Percentiles rank a stretch among this genome's conserved stretches.
These are phyloP conservation scores for Fusarium illudens DNA, from an alignment of 2,329 filamentous ascomycete genomes.

Conservation along the genomic window DNA sequence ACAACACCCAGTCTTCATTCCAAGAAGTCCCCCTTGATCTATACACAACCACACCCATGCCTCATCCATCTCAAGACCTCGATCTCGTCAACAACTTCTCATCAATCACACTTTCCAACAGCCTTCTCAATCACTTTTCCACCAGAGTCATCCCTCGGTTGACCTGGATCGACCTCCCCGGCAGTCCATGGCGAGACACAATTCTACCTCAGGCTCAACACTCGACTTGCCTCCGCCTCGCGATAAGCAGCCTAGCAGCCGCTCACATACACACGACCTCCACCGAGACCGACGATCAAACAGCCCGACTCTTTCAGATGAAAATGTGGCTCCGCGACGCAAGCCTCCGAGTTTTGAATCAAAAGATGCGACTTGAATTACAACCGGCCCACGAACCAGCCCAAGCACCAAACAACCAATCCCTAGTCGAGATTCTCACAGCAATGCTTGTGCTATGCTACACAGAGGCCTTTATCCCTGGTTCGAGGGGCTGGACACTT, in stretches of 20 bases:
- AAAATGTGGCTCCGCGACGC: constrained; percentile 1
- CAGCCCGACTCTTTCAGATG: neutral
- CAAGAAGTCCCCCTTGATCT: neutral
- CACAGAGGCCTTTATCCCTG: constrained; percentile 4
- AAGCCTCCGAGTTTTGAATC: constrained; percentile 6
- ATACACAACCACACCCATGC: neutral
- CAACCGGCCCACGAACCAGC: neutral
- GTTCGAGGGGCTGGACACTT: constrained; percentile 6
- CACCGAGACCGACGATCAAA: neutral
- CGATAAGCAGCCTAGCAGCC: constrained; percentile 18
- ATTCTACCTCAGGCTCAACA: constrained; percentile 14
- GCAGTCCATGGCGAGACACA: constrained; percentile 27
- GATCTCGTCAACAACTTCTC: neutral
- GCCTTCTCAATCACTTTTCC: constrained; percentile 28
- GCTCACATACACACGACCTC: constrained; percentile 2
- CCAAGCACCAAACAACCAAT: neutral
- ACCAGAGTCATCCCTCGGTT: constrained; percentile 27
- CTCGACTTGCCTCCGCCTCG: constrained; percentile 28
- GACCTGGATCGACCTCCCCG: constrained; percentile 34
- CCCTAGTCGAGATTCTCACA: constrained; percentile 4
- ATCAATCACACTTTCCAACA: constrained; percentile 16
- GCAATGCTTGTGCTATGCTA: constrained; percentile 11
- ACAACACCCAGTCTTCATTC: neutral
- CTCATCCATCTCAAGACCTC: neutral
- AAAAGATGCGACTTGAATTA: constrained; percentile 7